phyloP scores from a whole-genome alignment of 805 yeast species.

The Teunomyces barrocoloradensis region DNA sequence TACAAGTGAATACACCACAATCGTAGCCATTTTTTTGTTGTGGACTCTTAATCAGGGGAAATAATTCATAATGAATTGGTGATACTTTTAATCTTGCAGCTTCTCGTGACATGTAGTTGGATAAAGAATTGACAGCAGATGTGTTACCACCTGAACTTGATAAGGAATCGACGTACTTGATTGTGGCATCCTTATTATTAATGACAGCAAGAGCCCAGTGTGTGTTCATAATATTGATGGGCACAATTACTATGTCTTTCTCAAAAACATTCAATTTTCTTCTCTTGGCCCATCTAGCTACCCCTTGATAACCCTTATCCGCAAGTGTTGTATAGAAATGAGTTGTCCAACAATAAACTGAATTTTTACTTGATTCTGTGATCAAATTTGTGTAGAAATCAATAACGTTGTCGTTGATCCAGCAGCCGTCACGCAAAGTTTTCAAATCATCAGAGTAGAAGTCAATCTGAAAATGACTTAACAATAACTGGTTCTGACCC shows the following conservation, averaged over 20 bases:
- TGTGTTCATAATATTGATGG: conserved; percentile 76
- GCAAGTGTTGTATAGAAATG: conserved; percentile 79
- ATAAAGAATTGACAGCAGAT: conserved; percentile 44
- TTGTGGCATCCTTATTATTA: conserved; percentile 55
- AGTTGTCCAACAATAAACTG: conserved; percentile 74
- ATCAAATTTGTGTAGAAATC: conserved; percentile 71
- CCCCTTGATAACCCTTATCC: conserved; percentile 74
- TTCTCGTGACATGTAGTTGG: conserved; percentile 67
- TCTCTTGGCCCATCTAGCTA: conserved; percentile 79
- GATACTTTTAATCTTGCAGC: conserved; percentile 46
- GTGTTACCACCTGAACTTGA: conserved; percentile 40
- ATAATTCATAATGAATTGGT: conserved; percentile 19
- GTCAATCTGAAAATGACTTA: conserved; percentile 49
- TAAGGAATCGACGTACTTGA: conserved; percentile 79
- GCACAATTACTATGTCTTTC: conserved; percentile 69
- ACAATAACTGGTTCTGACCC: conserved; percentile 22
- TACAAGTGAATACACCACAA: conserved; percentile 92
- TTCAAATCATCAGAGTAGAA: conserved; percentile 63
- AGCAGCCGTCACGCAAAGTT: conserved; percentile 65
- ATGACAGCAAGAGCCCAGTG: conserved; percentile 93
- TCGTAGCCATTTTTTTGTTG: conserved; percentile 88
- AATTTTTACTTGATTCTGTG: conserved; percentile 36
- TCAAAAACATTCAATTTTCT: conserved; percentile 64
- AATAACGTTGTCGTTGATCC: conserved; percentile 91
- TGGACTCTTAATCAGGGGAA: conserved; percentile 50